Base-by-base conservation (phyloP, 2,329 filamentous ascomycete species). In the Aspergillus sp. region DNA sequence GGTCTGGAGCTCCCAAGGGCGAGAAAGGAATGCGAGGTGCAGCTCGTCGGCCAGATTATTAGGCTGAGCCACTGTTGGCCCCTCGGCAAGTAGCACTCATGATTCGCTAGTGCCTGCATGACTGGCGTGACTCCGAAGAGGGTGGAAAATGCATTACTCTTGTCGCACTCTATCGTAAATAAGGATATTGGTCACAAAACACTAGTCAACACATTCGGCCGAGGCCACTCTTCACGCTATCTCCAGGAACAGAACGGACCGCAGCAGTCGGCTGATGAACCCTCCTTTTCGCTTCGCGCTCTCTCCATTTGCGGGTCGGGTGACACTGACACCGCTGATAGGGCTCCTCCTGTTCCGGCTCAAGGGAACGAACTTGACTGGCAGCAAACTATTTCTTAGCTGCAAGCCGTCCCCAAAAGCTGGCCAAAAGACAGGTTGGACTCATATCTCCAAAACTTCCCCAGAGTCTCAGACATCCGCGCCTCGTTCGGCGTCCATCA, bases 261-360 rank as follows among this genome's bases (percentile, higher is more conserved):
- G 34, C 53, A 33, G 37, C 22, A 49, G 39, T 55, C 53, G 22
- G 45, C 53, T 55, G 53, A 55, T 55, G 53, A 55, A 55, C 45
- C 47, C 45, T 49, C 37, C 45, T 55, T 46, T 50, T 49, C 39
- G 46, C 53, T 39, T 48, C 53, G 40, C 22, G 3, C 41, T 15
- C 20, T 53, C 13, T 27, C 27, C 24, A 20, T 19, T 19, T 37
- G n/a, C 45, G 34, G 7, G 54, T 57, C 55, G 55, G 55, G 55
- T 57, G 55, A 57, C 55, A 53, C 55, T 48, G 33, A 33, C 30
- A 48, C 42, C 37, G n/a, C 49, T 57, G 55, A 57, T 57, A 48
- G 55, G 55, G 51, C 34, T 24, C 42, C 42, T 46, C 44, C 33
- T 39, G 51, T 54, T 48, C 44, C 51, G 22, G 51, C 13, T 20